Percentiles rank a stretch among this genome's conserved stretches.
Conservation (phyloP, 179 eudicot species). For the Corrigiola litoralis region DNA sequence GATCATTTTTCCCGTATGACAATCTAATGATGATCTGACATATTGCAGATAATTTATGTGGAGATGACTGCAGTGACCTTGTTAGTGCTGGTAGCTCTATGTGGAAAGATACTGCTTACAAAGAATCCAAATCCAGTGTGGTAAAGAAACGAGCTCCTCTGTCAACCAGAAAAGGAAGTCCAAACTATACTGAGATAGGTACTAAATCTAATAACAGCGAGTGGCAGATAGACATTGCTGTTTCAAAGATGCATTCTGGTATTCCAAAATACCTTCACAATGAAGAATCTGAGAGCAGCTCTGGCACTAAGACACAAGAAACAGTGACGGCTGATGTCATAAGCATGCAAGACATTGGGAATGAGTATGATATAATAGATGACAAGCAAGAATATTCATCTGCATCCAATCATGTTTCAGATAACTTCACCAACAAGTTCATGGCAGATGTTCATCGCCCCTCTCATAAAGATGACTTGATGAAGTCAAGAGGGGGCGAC, state of each 20-base stretch:
- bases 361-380: slow-evolving; percentile 54
- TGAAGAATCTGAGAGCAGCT: slow-evolving; percentile 67
- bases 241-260: slow-evolving; percentile 41
- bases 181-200: slow-evolving; percentile 30
- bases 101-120: slow-evolving; percentile 37
- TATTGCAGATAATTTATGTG: slow-evolving; percentile 52
- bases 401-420: slow-evolving; percentile 47
- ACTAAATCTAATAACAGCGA: slow-evolving; percentile 41
- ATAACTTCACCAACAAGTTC: slow-evolving; percentile 40
- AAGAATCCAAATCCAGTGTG: slow-evolving; percentile 34
- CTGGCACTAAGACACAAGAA: slow-evolving; percentile 49
- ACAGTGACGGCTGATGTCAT: slow-evolving; percentile 39
- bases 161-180: slow-evolving; percentile 38
- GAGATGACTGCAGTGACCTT: slow-evolving; percentile 51
- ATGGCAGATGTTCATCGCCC: slow-evolving; percentile 30
- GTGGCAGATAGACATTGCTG: slow-evolving; percentile 65
- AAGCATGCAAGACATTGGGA: slow-evolving; percentile 42
- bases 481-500: slow-evolving; percentile 31
- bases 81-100: slow-evolving; percentile 48
- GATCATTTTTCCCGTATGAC: too few species aligned
- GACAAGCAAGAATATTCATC: slow-evolving; percentile 72
- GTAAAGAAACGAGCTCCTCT: slow-evolving; percentile 42
- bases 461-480: slow-evolving; percentile 31
- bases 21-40: slow-evolving; percentile 12
- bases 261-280: slow-evolving; percentile 30